Percentiles rank a stretch among this genome's conserved stretches.
phyloP scores from a whole-genome alignment of 257 asterid genomes.

The Mentha longifolia region DNA sequence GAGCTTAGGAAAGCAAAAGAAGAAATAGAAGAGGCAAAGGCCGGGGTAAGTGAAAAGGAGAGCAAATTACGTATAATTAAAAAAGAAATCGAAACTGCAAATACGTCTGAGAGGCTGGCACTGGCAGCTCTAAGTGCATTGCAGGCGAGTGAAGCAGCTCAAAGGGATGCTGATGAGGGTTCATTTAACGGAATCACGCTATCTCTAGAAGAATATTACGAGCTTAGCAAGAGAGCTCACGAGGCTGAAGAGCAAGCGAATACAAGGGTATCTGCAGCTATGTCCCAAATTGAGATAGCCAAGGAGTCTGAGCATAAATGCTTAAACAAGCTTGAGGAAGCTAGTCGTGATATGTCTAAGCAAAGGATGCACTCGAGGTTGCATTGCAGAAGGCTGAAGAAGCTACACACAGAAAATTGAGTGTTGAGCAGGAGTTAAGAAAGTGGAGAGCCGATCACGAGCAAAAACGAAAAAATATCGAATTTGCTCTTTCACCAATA shows the following conservation, averaged over 20 bases:
- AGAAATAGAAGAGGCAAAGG: slow-evolving; percentile 74
- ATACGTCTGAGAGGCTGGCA: slow-evolving; percentile 80
- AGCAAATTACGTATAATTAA: slow-evolving; percentile 60
- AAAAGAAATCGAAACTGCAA: slow-evolving; percentile 88
- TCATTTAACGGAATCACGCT: slow-evolving; percentile 56
- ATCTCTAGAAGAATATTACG: slow-evolving; percentile 78
- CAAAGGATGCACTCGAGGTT: slow-evolving; percentile 56
- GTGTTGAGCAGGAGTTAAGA: slow-evolving; percentile 74
- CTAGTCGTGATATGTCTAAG: slow-evolving; percentile 44
- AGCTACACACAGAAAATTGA: slow-evolving; percentile 72
- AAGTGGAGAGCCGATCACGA: slow-evolving; percentile 80
- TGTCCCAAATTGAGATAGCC: slow-evolving; percentile 67
- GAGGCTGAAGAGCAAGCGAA: slow-evolving; percentile 88
- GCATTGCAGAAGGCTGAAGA: slow-evolving; percentile 69
- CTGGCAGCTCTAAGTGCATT: slow-evolving; percentile 76
- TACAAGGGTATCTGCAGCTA: slow-evolving; percentile 56
- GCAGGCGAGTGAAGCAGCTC: slow-evolving; percentile 62
- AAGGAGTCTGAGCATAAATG: slow-evolving; percentile 68
- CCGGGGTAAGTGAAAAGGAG: slow-evolving; percentile 54
- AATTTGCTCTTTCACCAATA: slow-evolving; percentile 29
- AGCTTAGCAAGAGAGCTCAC: slow-evolving; percentile 83
- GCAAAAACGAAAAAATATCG: slow-evolving; percentile 59
- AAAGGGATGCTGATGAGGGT: slow-evolving; percentile 37
- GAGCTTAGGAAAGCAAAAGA: slow-evolving; percentile 61
- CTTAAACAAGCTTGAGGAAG: slow-evolving; percentile 70